Base-by-base conservation (phyloP, 257 asterid genomes). In the Scutellaria baicalensis region DNA sequence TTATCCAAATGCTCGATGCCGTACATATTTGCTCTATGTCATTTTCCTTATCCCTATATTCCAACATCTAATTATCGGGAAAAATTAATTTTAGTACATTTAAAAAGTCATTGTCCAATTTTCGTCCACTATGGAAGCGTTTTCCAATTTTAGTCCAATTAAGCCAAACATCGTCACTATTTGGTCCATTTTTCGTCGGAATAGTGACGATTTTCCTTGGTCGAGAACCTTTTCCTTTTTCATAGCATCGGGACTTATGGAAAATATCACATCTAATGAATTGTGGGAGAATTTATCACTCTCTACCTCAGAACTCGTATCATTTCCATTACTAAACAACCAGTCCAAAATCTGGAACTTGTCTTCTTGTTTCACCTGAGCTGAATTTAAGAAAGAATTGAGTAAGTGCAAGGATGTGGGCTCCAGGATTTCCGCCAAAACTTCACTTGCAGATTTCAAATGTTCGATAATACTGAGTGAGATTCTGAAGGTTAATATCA, bases 331-430 rank as follows among this genome's bases (percentile, higher is more conserved):
- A 51, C 79, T 78, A 66, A 91, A 88, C 77, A 91, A 73, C 89
- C 95, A 89, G 69, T 91, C 95, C 85, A 93, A 75, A 64, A 91
- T 79, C 70, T 84, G 88, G 57, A 78, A 75, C 78, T 89, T 93
- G 75, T 84, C 77, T 68, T 81, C 95, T 75, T 83, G 81, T 68
- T 76, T 85, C 74, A 88, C 81, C 70, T 84, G 91, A 76, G 91
- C 75, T 64, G 96, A 91, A 71, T 81, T 85, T 61, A 93, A 73
- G 20, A 93, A 62, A 71, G 96, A 84, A 79, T 86, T 91, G 77
- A 93, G 93, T 66, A 93, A 77, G 83, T 91, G 96, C 74, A 87
- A 75, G 72, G 95, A 86, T 65, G 97, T 87, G 0, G 99, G 97
- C 75, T 85, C 97, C 79, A 93, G 77, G 66, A 83, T 78, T 66